Evolutionary conservation across 1,284 basidiomycete genomes (phyloP), one percentile per base, ranked within the genome.

Genomic region (Rhodotorula sp.): DNA sequence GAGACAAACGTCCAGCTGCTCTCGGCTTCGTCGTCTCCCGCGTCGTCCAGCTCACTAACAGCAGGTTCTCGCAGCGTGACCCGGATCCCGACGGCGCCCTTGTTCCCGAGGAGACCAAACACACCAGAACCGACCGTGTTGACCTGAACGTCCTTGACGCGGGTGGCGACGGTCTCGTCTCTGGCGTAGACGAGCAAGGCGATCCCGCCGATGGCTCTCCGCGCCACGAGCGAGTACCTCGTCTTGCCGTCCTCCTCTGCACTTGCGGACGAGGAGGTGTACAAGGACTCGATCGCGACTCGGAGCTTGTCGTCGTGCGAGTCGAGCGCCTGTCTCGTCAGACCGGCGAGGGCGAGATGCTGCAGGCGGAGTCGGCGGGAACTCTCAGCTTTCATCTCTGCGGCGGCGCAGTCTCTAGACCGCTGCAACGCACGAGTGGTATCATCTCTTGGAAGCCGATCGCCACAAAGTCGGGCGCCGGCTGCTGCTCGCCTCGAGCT

Each of bases 381-480:
- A 21, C 38, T 8, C 7, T 23, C 28, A 38, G n/a, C 10, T 38
- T 57, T 19, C 38, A 43, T 12, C 38, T 43, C 28, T 86, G 43
- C 81, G 81, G 79, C 87, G 84, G 68, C 87, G 83, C 84, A 60
- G 52, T n/a, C 3, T 8, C 6, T 15, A 6, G 38, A 1, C 3
- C 26, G 89, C 89, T 75, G 59, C 59, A 61, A 63, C 91, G 85
- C 78, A 91, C 90, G 38, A 95, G 84, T 7, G 92, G 92, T 16
- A 94, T 84, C 56, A 94, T 85, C 80, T 95, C 92, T 79, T 95
- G 92, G 77, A 95, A 94, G 18, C 92, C 92, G 60, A 95, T 89
- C 1, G 89, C 92, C 66, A 93, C 87, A 49, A 95, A 88, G 80
- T 94, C 93, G 47, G 90, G 88, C 7, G 79, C 76, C 21, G 74